Evolutionary conservation across 176 grass and related monocot species (phyloP), one percentile per base, ranked within the genome.

Genomic region (Oropetium thomaeum): DNA sequence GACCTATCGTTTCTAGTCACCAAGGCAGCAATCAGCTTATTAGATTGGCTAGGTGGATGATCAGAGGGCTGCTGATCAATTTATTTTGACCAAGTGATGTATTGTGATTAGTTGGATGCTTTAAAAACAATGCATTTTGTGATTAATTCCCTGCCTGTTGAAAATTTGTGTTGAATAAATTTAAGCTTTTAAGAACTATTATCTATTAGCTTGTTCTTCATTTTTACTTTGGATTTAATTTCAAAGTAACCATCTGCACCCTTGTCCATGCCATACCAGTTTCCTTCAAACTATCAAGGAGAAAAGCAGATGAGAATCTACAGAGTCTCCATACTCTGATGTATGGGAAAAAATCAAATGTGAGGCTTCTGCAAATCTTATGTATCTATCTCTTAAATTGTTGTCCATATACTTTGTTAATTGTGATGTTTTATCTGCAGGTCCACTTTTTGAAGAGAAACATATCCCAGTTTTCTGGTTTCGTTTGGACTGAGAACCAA

Each of bases 381-480:
- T 58, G 20, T 42, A 20, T 39, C 43, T 63, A 4, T 6, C 74
- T 3, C 40, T 20, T 79, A 32, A 52, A 58, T 67, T 79, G 25
- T 61, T 58, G n/a, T n/a, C 29, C 2, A 5, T 88, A 11, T 57
- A 26, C 44, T 83, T 75, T 53, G 38, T 25, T 75, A 67, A 86
- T 43, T 58, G 26, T 65, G 32, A 65, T 53, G 38, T 53, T 79
- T 84, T 47, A 34, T 87, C 65, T 90, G 31, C 69, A 99, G 92
- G 82, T 10, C 45, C 79, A 81, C 82, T 89, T 79, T 61, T 73
- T 95, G 82, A 99, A 95, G 87, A 92, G 87, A 78, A 99, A 99
- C 70, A 86, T 99, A 62, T 64, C 77, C 45, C 91, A 99, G 39
- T 99, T 99, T 77, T 99, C 96, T 85, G 96, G 96, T 23, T 99